These are phyloP conservation scores for Forsythia suspensa DNA, from an alignment of 257 asterid species.

Conservation along the genomic window DNA sequence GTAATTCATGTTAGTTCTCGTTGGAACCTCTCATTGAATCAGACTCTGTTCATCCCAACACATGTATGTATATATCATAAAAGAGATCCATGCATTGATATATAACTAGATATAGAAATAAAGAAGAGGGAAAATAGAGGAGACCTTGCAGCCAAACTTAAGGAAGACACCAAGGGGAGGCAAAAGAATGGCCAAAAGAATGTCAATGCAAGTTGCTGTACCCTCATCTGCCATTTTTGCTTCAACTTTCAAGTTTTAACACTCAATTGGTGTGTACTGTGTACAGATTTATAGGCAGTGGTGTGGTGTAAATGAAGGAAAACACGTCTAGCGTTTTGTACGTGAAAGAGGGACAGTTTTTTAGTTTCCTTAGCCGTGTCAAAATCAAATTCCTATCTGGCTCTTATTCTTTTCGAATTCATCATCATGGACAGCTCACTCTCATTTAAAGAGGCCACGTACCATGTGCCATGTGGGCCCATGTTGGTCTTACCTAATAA, in stretches of 20 bases:
- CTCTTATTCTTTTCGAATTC: background rate
- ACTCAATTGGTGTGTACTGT: background rate
- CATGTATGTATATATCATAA: background rate
- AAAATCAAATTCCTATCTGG: background rate
- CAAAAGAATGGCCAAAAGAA: constrained; percentile 30
- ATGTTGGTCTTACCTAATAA: background rate
- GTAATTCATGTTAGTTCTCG: too few species aligned
- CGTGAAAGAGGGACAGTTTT: too few species aligned
- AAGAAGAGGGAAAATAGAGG: background rate
- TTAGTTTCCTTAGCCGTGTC: background rate
- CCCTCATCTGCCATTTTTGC: background rate
- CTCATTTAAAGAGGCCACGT: background rate
- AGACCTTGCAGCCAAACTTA: constrained; percentile 35
- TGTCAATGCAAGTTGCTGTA: constrained; percentile 24
- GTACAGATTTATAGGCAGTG: background rate
- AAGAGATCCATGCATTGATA: background rate
- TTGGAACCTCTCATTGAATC: too few species aligned
- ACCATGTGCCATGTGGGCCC: background rate
- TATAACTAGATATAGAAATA: background rate
- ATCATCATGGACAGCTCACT: background rate
- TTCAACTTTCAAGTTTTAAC: background rate
- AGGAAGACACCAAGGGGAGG: constrained; percentile 37
- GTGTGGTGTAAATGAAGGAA: background rate
- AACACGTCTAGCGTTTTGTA: background rate
- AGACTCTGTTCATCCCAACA: background rate